Evolutionary conservation across 2,329 filamentous ascomycete species (phyloP).

Genomic region (Alternaria brassicicola): DNA sequence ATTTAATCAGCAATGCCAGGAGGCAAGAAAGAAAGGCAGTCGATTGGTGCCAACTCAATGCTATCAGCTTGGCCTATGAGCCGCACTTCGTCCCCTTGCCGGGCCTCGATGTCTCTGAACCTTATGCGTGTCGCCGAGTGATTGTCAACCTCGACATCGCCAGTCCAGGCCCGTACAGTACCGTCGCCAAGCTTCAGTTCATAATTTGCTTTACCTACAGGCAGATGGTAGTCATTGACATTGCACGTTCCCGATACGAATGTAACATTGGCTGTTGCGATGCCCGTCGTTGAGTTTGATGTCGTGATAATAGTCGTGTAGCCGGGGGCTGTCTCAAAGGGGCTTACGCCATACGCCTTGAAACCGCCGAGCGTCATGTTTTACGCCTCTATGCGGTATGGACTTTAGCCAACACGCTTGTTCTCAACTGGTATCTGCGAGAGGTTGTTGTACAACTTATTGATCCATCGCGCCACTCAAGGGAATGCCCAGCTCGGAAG

Average conservation of each 20-base stretch:
- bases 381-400: constrained; percentile 72
- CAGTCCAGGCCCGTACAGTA: constrained; percentile 63
- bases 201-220: constrained; percentile 63
- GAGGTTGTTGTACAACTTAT: constrained; percentile 66
- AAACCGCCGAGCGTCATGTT: constrained; percentile 67
- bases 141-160: constrained; percentile 68
- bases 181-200: constrained; percentile 61
- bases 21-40: constrained; percentile 70
- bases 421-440: constrained; percentile 65
- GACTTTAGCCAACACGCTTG: constrained; percentile 65
- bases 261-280: constrained; percentile 54
- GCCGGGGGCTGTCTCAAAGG: constrained; percentile 66
- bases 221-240: constrained; percentile 70
- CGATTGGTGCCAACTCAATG: constrained; percentile 67
- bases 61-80: constrained; percentile 66
- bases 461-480: constrained; percentile 74
- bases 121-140: constrained; percentile 69
- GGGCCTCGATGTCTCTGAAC: constrained; percentile 59
- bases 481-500: constrained; percentile 71
- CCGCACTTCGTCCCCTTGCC: constrained; percentile 59
- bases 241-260: constrained; percentile 64
- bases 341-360: constrained; percentile 58
- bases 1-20: constrained; percentile 61
- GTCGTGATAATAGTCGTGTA: constrained; percentile 62
- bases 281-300: constrained; percentile 59